Base-by-base conservation (phyloP, 1,139 yeast species). In the Yamadazyma epiphylla region DNA sequence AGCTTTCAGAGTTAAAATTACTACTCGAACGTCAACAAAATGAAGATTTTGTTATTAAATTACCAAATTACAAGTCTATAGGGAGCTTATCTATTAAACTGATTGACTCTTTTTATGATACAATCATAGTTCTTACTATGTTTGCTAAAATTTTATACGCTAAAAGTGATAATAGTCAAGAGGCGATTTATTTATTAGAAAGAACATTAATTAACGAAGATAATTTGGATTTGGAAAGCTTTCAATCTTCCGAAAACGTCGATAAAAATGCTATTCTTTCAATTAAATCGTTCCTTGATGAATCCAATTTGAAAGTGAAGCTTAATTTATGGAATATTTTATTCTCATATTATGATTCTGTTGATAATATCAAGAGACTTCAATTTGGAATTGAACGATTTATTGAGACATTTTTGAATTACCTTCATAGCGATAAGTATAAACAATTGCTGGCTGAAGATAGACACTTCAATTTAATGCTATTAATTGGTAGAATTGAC, bases 241-340 rank as follows among this genome's bases (percentile, higher is more conserved):
- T 37, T 10, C 25, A 22, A 20, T 11, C 4, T 2, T 3, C 19
- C 11, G 4, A 15, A 7, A 31, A 31, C 4, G 39, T 46, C 20
- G 55, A 54, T 29, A 21, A 36, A 10, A 42, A 42, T 6, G 63
- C 65, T 0, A 46, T 63, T 8, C 17, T 31, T 3, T 76, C 87
- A 4, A 77, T 86, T 49, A 63, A 68, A 15, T 53, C 60, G 12
- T 87, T 87, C 45, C 62, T 91, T 13, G 59, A 62, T 2, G 62
- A 63, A 10, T 78, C 95, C 0, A 75, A 91, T 0, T 63, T 82
- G 13, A 81, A 78, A 22, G 70, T 88, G 55, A 76, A 74, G 33
- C 59, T 87, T 22, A 78, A 78, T 34, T 59, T 91, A 3, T 89
- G 97, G 96, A 74, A 76, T 27, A 67, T 85, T 15, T 60, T 91